These are phyloP conservation scores for Erigeron canadensis DNA, from an alignment of 129 eudicot species.

Conservation along the genomic window DNA sequence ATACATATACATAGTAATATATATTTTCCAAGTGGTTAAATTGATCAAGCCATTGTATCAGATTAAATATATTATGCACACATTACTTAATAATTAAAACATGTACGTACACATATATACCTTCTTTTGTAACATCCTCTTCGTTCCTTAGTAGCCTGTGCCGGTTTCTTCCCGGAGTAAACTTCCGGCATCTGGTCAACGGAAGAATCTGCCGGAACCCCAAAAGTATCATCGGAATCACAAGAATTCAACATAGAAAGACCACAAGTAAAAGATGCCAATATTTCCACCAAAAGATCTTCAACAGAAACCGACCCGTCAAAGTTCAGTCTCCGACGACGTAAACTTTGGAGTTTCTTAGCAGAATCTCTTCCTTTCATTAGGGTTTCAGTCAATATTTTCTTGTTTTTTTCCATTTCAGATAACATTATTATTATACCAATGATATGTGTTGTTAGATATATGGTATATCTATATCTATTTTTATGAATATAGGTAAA, in stretches of 20 bases:
- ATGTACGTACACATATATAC: slow-evolving; percentile 10
- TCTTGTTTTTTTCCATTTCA: slow-evolving; percentile 24
- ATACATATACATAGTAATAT: not conserved
- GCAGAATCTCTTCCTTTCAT: slow-evolving; percentile 35
- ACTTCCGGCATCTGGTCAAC: slow-evolving; percentile 30
- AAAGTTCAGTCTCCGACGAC: slow-evolving; percentile 12
- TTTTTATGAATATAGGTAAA: too few species aligned
- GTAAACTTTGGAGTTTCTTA: slow-evolving; percentile 29
- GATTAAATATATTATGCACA: not conserved
- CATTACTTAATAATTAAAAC: not conserved
- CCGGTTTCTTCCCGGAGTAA: slow-evolving; percentile 33
- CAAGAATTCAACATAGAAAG: slow-evolving; percentile 30
- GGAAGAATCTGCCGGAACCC: slow-evolving; percentile 36
- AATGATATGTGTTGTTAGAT: too few species aligned
- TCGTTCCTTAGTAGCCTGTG: slow-evolving; percentile 40
- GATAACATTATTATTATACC: too few species aligned
- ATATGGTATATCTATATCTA: too few species aligned
- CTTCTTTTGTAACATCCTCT: slow-evolving; percentile 70
- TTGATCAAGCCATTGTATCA: not conserved
- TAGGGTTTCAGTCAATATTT: slow-evolving; percentile 27
- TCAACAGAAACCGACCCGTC: slow-evolving; percentile 27
- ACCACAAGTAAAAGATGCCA: slow-evolving; percentile 31
- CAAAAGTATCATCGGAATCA: slow-evolving; percentile 6
- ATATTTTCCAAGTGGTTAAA: not conserved
- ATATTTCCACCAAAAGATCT: slow-evolving; percentile 31